Base-by-base conservation (phyloP, 495 filamentous ascomycete species). In the Lasiosphaeris hirsuta region DNA sequence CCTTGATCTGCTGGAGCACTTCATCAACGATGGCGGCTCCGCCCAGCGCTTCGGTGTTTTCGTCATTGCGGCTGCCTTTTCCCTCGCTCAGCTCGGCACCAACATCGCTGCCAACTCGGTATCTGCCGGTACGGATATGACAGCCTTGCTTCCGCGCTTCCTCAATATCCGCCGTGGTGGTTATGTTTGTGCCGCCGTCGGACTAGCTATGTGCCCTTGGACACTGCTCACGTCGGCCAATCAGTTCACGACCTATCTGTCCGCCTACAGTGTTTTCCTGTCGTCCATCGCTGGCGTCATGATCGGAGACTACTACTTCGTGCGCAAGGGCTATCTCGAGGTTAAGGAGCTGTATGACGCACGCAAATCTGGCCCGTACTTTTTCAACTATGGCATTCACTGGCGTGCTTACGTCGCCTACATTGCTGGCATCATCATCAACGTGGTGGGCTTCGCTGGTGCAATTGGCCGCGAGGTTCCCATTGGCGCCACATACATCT, bases 71-170 rank as follows among this genome's bases (percentile, higher is more conserved):
- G 67, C 81, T 17, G 90, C 90, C 6, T 96, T 96, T 69, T 80
- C 88, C 4, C 80, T 97, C 10, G 92, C 92, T 11, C 92, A 96
- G 69, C 75, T 96, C 13, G 92, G 92, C 46, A 96, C 92, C 41
- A 97, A 97, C 63, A 96, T 96, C 61, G 88, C 91, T 3, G 92
- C 92, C 58, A 97, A 97, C 72, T 90, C 86, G 0, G 86, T 96
- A 50, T 93, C 89, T 9, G 89, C 90, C 34, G 92, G 92, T 15
- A 94, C 92, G 0, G 92, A 97, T 67, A 80, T 96, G 83, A 95
- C 92, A 2, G 92, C 92, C 0, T 75, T 97, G n/a, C 72, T 95
- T 1, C 92, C 92, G 0, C 84, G 89, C 40, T 97, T 81, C 65
- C 67, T 97, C 59, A 94, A 87, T 70, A 96, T 97, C 68, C 86